A percentile compares a stretch with the other conserved stretches of the same genome.
phyloP scores from a whole-genome alignment of 306 rosid species.

The Vigna angularis region DNA sequence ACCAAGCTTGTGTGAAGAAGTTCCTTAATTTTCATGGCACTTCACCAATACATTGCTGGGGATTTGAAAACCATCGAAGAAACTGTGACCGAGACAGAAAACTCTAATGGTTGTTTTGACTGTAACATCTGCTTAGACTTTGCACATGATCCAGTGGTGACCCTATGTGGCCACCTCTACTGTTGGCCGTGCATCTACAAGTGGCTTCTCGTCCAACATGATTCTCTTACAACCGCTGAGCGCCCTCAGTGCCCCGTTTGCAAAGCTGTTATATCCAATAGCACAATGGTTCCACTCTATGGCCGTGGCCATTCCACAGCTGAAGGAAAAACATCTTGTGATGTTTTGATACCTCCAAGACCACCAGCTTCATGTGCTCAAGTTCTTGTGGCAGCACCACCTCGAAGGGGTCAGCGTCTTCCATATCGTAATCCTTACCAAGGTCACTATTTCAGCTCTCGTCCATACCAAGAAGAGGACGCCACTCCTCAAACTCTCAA shows the following conservation, averaged over 20 bases:
- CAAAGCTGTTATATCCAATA: constrained; percentile 79
- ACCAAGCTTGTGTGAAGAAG: constrained; percentile 32
- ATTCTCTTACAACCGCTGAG: constrained; percentile 75
- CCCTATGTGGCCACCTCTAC: constrained; percentile 93
- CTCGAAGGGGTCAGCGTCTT: constrained; percentile 63
- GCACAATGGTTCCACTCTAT: constrained; percentile 83
- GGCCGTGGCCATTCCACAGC: constrained; percentile 67
- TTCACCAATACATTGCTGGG: constrained; percentile 56
- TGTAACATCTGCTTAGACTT: constrained; percentile 94
- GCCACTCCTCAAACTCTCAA: constrained; percentile 56
- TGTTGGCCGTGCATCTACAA: constrained; percentile 98
- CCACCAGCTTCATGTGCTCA: constrained; percentile 72
- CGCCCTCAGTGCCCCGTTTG: constrained; percentile 95
- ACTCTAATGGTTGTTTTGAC: constrained; percentile 63
- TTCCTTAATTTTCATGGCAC: constrained; percentile 62
- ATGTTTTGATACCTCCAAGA: constrained; percentile 71
- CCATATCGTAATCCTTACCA: constrained; percentile 83
- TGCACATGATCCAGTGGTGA: constrained; percentile 85
- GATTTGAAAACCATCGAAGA: constrained; percentile 62
- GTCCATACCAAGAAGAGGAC: constrained; percentile 54
- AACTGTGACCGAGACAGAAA: constrained; percentile 56
- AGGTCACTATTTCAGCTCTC: constrained; percentile 54
- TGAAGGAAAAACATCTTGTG: constrained; percentile 50
- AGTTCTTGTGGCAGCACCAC: constrained; percentile 45
- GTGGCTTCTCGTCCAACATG: constrained; percentile 86